A percentile compares a stretch with the other conserved stretches of the same genome.
Conservation (phyloP, 768 basidiomycete species). For the Agrocybe chaxingu region DNA sequence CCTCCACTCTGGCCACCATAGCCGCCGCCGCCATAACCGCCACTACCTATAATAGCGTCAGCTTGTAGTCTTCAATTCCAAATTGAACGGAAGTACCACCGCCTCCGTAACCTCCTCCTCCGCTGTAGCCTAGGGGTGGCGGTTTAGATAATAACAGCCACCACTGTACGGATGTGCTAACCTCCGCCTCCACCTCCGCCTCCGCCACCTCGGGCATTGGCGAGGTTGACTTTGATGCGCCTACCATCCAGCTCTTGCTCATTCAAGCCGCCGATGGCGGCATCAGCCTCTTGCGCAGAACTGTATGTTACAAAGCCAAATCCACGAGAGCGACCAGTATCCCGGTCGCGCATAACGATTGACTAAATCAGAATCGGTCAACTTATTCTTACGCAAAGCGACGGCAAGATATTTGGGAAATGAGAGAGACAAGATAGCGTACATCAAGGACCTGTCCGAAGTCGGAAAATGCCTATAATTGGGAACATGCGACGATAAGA, state of each 20-base stretch:
- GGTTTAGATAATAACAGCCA: neutral
- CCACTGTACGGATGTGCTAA: conserved; percentile 4
- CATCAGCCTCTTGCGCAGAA: conserved; percentile 60
- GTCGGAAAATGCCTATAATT: conserved; percentile 76
- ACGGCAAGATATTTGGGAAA: conserved; percentile 20
- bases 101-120: conserved; percentile 21
- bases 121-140: conserved; percentile 21
- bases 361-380: conserved; percentile 59
- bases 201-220: conserved; percentile 63
- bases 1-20: conserved; percentile 9
- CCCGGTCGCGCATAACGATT: conserved; percentile 98
- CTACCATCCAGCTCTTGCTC: conserved; percentile 94
- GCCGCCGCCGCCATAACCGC: conserved; percentile 9
- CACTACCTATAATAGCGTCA: conserved; percentile 4
- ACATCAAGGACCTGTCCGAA: conserved; percentile 91
- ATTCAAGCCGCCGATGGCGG: conserved; percentile 74
- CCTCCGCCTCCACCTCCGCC: conserved; percentile 49
- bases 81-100: neutral
- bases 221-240: conserved; percentile 84
- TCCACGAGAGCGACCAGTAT: conserved; percentile 94
- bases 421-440: conserved; percentile 51
- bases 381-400: conserved; percentile 29
- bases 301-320: conserved; percentile 93
- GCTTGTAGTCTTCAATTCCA: conserved; percentile 1
- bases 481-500: conserved; percentile 45